Percentiles rank a stretch among this genome's conserved stretches.
phyloP scores from a whole-genome alignment of 1,284 basidiomycete species.

The Cutaneotrichosporon cavernicola region DNA sequence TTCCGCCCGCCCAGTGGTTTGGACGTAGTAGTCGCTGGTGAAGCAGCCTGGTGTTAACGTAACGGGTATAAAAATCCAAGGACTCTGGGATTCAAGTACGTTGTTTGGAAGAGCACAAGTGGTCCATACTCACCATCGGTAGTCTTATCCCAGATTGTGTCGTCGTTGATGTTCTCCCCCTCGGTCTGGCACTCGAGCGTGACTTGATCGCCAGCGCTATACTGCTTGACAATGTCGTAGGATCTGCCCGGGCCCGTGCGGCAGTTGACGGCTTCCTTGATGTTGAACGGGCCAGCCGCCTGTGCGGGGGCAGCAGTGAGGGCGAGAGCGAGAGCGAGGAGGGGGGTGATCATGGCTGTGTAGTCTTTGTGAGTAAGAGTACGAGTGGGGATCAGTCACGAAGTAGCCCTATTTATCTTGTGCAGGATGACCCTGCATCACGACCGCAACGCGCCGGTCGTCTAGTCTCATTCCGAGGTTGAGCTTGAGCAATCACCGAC shows the following conservation, averaged over 20 bases:
- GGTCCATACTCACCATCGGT: constrained; percentile 9
- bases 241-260: constrained; percentile 16
- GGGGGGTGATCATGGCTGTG: background rate
- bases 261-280: constrained; percentile 16
- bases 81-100: too few relatives aligned
- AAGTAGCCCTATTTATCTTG: too few relatives aligned
- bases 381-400: too few relatives aligned
- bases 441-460: too few relatives aligned
- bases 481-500: too few relatives aligned
- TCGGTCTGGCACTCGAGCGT: constrained; percentile 17
- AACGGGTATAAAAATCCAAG: too few relatives aligned
- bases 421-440: too few relatives aligned
- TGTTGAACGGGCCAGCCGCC: constrained; percentile 8
- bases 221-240: constrained; percentile 6
- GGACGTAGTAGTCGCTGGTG: constrained; percentile 18
- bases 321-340: background rate
- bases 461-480: too few relatives aligned
- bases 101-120: too few relatives aligned
- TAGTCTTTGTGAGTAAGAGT: too few relatives aligned
- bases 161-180: constrained; percentile 13
- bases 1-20: constrained; percentile 6
- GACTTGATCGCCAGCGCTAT: constrained; percentile 1
- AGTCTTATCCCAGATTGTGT: constrained; percentile 18
- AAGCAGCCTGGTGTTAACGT: constrained; percentile 16
- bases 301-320: background rate